These are phyloP conservation scores for Globisporangium takayamanum DNA, from an alignment of 352 stramenopile species.

Conservation along the genomic window DNA sequence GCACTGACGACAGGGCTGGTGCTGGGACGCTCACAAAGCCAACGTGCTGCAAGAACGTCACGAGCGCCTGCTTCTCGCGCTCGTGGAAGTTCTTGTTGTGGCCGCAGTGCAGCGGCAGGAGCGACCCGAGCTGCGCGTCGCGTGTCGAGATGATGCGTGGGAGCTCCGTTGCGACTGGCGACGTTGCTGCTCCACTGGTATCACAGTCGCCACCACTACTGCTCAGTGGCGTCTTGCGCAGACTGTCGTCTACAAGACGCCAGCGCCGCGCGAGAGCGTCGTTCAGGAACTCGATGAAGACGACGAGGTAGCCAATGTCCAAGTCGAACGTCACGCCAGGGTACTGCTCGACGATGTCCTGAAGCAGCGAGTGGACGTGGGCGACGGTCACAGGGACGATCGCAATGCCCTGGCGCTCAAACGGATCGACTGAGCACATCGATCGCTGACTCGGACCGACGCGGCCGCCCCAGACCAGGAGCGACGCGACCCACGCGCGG, in stretches of 20 bases:
- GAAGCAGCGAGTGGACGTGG: slow-evolving; percentile 46
- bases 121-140: slow-evolving; percentile 34
- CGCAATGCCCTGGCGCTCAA: slow-evolving; percentile 60
- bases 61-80: slow-evolving; percentile 59
- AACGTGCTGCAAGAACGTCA: slow-evolving; percentile 43
- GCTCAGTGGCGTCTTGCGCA: slow-evolving; percentile 4
- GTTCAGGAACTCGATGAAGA: slow-evolving; percentile 77
- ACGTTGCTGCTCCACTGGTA: neutral
- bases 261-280: slow-evolving; percentile 55
- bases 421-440: slow-evolving; percentile 40
- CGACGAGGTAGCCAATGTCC: slow-evolving; percentile 60
- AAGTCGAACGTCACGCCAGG: slow-evolving; percentile 63
- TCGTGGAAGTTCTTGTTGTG: slow-evolving; percentile 85
- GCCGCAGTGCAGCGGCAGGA: slow-evolving; percentile 74
- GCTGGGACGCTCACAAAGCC: slow-evolving; percentile 16
- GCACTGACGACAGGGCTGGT: too few relatives aligned
- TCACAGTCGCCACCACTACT: slow-evolving; percentile 7
- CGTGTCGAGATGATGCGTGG: slow-evolving; percentile 28
- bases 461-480: slow-evolving; percentile 66
- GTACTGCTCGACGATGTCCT: slow-evolving; percentile 50
- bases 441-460: slow-evolving; percentile 27
- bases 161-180: slow-evolving; percentile 11
- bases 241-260: slow-evolving; percentile 31
- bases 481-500: slow-evolving; percentile 69
- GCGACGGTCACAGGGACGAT: slow-evolving; percentile 58